A percentile compares a stretch with the other conserved stretches of the same genome.
These are phyloP conservation scores for Pseudogymnoascus sp. DNA, from an alignment of 2,329 filamentous ascomycete genomes.

Conservation along the genomic window DNA sequence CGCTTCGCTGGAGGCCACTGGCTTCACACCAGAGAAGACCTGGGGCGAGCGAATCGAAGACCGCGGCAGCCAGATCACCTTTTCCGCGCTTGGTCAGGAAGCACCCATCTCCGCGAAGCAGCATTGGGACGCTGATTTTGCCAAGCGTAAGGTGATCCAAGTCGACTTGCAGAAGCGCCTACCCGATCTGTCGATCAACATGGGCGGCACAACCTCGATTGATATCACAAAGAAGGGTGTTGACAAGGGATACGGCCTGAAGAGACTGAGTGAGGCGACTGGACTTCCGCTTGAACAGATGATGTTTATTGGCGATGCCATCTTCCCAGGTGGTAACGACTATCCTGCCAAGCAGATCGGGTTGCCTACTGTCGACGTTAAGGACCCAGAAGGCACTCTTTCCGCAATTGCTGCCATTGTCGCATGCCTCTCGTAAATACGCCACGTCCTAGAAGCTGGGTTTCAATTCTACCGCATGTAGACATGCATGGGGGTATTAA, in stretches of 20 bases:
- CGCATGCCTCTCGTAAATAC: not conserved
- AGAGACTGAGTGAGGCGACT: not conserved
- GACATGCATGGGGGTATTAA: not conserved
- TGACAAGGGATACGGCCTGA: conserved; percentile 29
- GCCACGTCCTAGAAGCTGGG: not conserved
- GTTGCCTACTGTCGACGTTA: conserved; percentile 10
- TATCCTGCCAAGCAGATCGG: conserved; percentile 33
- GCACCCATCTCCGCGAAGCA: conserved; percentile 33
- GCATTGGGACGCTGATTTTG: conserved; percentile 35
- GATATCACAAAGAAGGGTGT: conserved; percentile 36
- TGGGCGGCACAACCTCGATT: conserved; percentile 36
- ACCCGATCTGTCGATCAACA: conserved; percentile 35
- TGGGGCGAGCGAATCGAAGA: conserved; percentile 37
- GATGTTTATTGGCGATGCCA: conserved; percentile 37
- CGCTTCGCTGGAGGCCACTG: conserved; percentile 31
- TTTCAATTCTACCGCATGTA: not conserved
- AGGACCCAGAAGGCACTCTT: not conserved
- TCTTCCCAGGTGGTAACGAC: conserved; percentile 36
- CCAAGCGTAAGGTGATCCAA: conserved; percentile 35
- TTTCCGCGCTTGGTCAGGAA: conserved; percentile 36
- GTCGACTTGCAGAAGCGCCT: conserved; percentile 31
- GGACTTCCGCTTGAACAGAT: conserved; percentile 32
- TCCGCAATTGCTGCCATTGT: conserved; percentile 5
- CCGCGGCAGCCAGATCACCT: conserved; percentile 37
- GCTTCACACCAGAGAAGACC: conserved; percentile 33